Base-by-base conservation (phyloP, 202 grass and related monocot genomes). In the Panicum hallii region DNA sequence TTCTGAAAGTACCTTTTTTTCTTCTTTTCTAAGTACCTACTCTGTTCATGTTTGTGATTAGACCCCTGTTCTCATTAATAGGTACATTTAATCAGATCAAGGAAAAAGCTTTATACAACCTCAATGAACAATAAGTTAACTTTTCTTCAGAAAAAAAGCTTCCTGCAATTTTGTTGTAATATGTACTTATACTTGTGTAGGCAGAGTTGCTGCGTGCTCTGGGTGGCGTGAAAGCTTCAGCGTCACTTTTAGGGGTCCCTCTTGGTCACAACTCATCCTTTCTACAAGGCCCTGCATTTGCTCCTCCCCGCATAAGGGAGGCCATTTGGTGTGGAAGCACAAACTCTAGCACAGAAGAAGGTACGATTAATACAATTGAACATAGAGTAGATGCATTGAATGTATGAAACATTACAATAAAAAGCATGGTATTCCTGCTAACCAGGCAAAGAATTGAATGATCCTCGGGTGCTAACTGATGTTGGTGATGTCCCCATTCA, bases 321-420 rank as follows among this genome's bases (percentile, higher is more conserved):
- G 95, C 95, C 71, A 98, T 98, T 71, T 98, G 95, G 95, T 98
- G 95, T 78, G 95, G 91, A 56, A 98, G 95, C 81, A 98, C 95
- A 84, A 98, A 98, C 71, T 95, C 93, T 85, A 95, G 87, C 79
- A 95, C 95, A 10, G 95, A 98, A 90, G 93, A 92, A 89, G 95
- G 95, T 98, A 83, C 13, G 32, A 0, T 14, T 52, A 52, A 36
- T 45, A 22, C n/a, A 50, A 26, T 14, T 14, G 10, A 61, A 40
- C 13, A 17, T 8, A 36, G 20, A 77, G 8, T 47, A 48, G 4
- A 57, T 0, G 30, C 22, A 45, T 70, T 55, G 19, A 30, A 38
- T 23, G 0, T 36, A 34, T 40, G 43, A 32, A 61, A 61, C 43
- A 61, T 69, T 42, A 26, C 11, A 32, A 4, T 11, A 32, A 53